Conservation (phyloP, 164 flowering plant genomes). For the Macadamia integrifolia region DNA sequence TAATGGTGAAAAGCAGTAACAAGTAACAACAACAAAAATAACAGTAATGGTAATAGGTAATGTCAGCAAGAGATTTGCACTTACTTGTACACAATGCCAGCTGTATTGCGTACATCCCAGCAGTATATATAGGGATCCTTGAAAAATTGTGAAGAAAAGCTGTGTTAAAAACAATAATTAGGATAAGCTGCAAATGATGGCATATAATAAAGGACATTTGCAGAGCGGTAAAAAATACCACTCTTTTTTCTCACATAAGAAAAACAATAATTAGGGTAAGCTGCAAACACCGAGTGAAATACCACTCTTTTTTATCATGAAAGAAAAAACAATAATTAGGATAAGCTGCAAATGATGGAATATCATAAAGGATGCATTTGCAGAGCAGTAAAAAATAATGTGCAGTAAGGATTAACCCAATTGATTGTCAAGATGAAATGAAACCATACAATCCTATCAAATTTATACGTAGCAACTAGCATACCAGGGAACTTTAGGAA, state of each 20-base stretch:
- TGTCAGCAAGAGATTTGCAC: conserved; percentile 15
- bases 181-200: no score
- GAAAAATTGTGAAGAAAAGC: conserved; percentile 10
- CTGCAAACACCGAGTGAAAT: no score
- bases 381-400: neutral
- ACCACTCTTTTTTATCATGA: no score
- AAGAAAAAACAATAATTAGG: neutral
- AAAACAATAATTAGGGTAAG: no score
- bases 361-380: neutral
- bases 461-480: neutral
- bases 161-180: neutral
- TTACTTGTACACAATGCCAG: conserved; percentile 81
- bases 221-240: neutral
- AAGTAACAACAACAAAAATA: neutral
- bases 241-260: neutral
- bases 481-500: no score
- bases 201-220: neutral
- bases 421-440: neutral
- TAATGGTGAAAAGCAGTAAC: neutral
- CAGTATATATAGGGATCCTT: conserved; percentile 93
- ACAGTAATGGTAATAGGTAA: neutral
- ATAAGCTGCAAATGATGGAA: neutral
- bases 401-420: neutral
- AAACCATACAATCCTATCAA: neutral
- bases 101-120: conserved; percentile 90